phyloP scores from a whole-genome alignment of 208 protist species.

The Herpetomonas muscarum region DNA sequence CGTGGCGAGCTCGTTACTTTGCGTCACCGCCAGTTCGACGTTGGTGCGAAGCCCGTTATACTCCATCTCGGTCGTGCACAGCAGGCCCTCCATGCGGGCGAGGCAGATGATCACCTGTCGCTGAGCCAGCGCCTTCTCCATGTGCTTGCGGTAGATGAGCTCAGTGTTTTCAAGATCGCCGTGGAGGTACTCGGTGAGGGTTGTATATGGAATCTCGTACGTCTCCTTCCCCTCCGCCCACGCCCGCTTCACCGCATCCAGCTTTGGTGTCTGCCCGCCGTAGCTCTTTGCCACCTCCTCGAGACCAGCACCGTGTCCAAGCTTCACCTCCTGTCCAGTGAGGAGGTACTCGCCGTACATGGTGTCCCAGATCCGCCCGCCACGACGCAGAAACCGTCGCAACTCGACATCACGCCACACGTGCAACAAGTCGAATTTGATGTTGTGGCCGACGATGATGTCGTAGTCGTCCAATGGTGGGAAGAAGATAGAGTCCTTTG shows the following conservation, averaged over 20 bases:
- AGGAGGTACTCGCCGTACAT: slow-evolving; percentile 93
- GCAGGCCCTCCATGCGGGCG: slow-evolving; percentile 87
- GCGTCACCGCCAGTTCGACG: slow-evolving; percentile 68
- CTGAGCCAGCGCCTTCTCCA: slow-evolving; percentile 73
- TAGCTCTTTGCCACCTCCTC: slow-evolving; percentile 91
- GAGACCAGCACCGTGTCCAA: slow-evolving; percentile 77
- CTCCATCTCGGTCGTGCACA: slow-evolving; percentile 93
- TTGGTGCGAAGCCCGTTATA: slow-evolving; percentile 92
- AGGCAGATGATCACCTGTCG: slow-evolving; percentile 75
- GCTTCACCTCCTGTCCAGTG: slow-evolving; percentile 81
- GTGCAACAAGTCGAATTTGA: slow-evolving; percentile 92
- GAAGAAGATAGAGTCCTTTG: slow-evolving; percentile 77
- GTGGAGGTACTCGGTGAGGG: slow-evolving; percentile 82
- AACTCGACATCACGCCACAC: slow-evolving; percentile 85
- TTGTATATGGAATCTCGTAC: slow-evolving; percentile 82
- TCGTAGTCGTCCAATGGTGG: slow-evolving; percentile 88
- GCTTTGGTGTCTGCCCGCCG: slow-evolving; percentile 82
- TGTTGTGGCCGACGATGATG: slow-evolving; percentile 91
- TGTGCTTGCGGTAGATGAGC: slow-evolving; percentile 90
- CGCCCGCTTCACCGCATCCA: slow-evolving; percentile 87
- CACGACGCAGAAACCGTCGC: slow-evolving; percentile 73
- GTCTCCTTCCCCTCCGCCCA: slow-evolving; percentile 90
- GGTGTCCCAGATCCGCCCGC: slow-evolving; percentile 91
- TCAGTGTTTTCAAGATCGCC: slow-evolving; percentile 91
- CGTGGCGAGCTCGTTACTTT: slow-evolving; percentile 75